Evolutionary conservation across 2,329 filamentous ascomycete species (phyloP).

Genomic region (Nakataea oryzae): DNA sequence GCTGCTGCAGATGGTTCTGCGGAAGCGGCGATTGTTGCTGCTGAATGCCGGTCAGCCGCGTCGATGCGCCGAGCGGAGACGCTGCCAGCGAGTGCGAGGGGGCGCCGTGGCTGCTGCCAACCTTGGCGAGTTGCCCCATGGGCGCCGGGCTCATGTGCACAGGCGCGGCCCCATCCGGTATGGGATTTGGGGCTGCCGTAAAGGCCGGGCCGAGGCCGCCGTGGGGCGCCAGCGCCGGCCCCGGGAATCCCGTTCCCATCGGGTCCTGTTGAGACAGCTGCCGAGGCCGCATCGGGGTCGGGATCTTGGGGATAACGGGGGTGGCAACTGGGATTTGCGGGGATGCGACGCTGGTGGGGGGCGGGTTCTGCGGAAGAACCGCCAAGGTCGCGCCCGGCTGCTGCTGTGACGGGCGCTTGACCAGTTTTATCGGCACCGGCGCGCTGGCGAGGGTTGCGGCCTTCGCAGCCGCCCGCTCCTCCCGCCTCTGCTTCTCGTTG

Average conservation of each 20-base stretch:
- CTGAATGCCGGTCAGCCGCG: not conserved
- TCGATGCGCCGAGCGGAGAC: constrained; percentile 50
- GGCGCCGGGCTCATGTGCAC: constrained; percentile 55
- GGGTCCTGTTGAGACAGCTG: constrained; percentile 72
- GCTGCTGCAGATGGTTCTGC: not conserved
- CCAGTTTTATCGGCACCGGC: constrained; percentile 20
- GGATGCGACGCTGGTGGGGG: constrained; percentile 54
- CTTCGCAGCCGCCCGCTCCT: constrained; percentile 32
- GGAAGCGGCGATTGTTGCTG: not conserved
- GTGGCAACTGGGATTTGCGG: constrained; percentile 72
- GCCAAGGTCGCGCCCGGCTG: constrained; percentile 30
- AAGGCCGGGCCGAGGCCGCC: not conserved
- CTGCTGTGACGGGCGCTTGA: constrained; percentile 28
- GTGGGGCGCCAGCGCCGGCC: constrained; percentile 49
- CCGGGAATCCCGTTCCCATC: not conserved
- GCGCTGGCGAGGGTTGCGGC: constrained; percentile 22
- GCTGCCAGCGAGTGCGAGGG: constrained; percentile 36
- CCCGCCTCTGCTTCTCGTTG: constrained; percentile 30
- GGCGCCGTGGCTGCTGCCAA: constrained; percentile 7
- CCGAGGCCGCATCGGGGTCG: constrained; percentile 67
- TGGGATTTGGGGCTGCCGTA: constrained; percentile 40
- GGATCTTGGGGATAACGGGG: constrained; percentile 71
- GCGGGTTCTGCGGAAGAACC: constrained; percentile 47
- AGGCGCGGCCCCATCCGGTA: constrained; percentile 51
- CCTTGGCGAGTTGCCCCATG: constrained; percentile 39